phyloP scores from a whole-genome alignment of 768 basidiomycete genomes.

The Royoungia palumana region DNA sequence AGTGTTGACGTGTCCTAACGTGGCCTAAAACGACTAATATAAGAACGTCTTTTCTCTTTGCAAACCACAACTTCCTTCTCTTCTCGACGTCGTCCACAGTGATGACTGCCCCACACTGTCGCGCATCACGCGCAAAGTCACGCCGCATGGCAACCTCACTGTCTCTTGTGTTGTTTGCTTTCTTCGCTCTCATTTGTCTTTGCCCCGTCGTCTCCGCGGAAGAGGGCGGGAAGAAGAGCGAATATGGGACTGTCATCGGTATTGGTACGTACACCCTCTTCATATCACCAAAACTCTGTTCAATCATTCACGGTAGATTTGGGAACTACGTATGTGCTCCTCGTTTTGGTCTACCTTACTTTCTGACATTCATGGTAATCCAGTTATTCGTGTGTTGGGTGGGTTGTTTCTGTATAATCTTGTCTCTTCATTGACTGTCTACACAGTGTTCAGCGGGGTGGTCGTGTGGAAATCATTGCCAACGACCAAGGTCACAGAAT shows the following conservation, averaged over 20 bases:
- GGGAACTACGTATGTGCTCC: slow-evolving; percentile 73
- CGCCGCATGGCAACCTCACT: slow-evolving; percentile 54
- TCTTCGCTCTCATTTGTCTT: slow-evolving; percentile 71
- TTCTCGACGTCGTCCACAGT: slow-evolving; percentile 15
- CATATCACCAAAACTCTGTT: background rate
- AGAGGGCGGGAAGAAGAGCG: slow-evolving; percentile 48
- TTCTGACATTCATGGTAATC: slow-evolving; percentile 13
- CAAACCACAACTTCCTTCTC: slow-evolving; percentile 5
- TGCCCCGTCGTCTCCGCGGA: slow-evolving; percentile 66
- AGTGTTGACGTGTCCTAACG: slow-evolving; percentile 35
- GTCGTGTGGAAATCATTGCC: slow-evolving; percentile 86
- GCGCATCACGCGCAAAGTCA: slow-evolving; percentile 58
- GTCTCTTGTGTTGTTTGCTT: slow-evolving; percentile 55
- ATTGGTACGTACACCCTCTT: slow-evolving; percentile 55
- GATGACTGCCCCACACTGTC: slow-evolving; percentile 30
- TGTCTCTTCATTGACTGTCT: background rate
- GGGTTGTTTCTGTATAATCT: slow-evolving; percentile 35
- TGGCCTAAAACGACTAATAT: slow-evolving; percentile 23
- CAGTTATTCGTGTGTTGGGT: slow-evolving; percentile 97
- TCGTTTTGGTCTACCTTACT: background rate
- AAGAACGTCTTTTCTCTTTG: slow-evolving; percentile 10
- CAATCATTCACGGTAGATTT: slow-evolving; percentile 53
- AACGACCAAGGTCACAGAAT: slow-evolving; percentile 90
- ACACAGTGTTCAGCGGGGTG: slow-evolving; percentile 73
- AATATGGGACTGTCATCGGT: slow-evolving; percentile 93